Percentiles rank a stretch among this genome's conserved stretches.
phyloP scores from a whole-genome alignment of 1,284 basidiomycete species.

The Moesziomyces parantarcticus region DNA sequence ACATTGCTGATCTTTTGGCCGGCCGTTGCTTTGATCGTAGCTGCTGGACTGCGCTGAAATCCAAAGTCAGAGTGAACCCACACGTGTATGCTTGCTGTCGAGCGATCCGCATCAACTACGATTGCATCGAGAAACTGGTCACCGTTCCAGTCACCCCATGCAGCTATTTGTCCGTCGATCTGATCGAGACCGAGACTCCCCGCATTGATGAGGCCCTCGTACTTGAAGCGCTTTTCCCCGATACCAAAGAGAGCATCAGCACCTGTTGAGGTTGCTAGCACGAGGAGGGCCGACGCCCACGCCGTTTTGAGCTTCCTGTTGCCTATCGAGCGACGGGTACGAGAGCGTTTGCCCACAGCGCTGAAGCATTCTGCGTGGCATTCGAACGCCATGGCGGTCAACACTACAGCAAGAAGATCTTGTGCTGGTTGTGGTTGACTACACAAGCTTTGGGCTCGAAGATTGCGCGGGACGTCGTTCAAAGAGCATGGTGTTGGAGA shows the following conservation, averaged over 20 bases:
- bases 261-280: constrained; percentile 12
- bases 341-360: constrained; percentile 17
- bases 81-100: constrained; percentile 78
- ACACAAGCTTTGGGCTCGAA: neutral
- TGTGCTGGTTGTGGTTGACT: neutral
- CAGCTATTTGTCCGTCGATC: constrained; percentile 78
- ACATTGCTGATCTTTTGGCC: constrained; percentile 74
- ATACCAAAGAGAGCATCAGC: constrained; percentile 50
- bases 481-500: neutral
- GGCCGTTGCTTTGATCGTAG: constrained; percentile 53
- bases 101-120: constrained; percentile 78
- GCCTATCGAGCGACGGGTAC: constrained; percentile 7
- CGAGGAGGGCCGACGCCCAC: constrained; percentile 29
- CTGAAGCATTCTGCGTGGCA: constrained; percentile 37
- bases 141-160: constrained; percentile 93
- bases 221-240: constrained; percentile 77
- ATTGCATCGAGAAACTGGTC: constrained; percentile 84
- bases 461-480: neutral
- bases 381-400: constrained; percentile 16
- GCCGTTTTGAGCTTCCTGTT: constrained; percentile 15
- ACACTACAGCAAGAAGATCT: no score
- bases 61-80: constrained; percentile 81
- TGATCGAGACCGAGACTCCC: constrained; percentile 80
- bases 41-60: constrained; percentile 73
- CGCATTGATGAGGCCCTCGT: constrained; percentile 83